phyloP scores from a whole-genome alignment of 1,139 yeast species.

The Meyerozyma athensensis region DNA sequence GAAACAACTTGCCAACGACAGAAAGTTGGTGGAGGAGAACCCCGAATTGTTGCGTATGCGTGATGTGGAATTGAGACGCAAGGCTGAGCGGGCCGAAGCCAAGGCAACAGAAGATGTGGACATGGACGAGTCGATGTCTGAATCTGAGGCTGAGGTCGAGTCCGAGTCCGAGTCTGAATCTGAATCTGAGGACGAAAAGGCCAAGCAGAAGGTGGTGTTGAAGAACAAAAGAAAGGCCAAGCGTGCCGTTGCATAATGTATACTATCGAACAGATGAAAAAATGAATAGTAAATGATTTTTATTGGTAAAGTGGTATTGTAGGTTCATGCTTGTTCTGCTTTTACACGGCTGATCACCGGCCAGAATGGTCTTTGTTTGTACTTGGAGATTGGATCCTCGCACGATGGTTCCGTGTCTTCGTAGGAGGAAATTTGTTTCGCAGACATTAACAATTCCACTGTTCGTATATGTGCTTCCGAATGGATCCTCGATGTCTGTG shows the following conservation, averaged over 20 bases:
- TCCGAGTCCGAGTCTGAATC: slow-evolving; percentile 41
- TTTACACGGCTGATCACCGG: slow-evolving; percentile 9
- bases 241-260: slow-evolving; percentile 3
- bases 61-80: slow-evolving; percentile 85
- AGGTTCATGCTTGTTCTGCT: not conserved
- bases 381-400: slow-evolving; percentile 1
- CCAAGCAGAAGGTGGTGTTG: slow-evolving; percentile 19
- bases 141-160: slow-evolving; percentile 32
- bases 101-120: slow-evolving; percentile 48
- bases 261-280: not conserved
- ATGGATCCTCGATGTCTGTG: slow-evolving; percentile 9
- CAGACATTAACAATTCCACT: slow-evolving; percentile 13
- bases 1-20: slow-evolving; percentile 77
- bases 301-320: too few species aligned
- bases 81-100: slow-evolving; percentile 66
- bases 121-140: slow-evolving; percentile 20
- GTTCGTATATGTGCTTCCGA: slow-evolving; percentile 11
- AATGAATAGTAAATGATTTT: slow-evolving; percentile 4
- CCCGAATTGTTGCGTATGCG: slow-evolving; percentile 88
- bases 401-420: not conserved
- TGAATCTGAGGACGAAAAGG: slow-evolving; percentile 25
- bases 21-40: slow-evolving; percentile 79
- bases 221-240: slow-evolving; percentile 30
- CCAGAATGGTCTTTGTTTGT: slow-evolving; percentile 13
- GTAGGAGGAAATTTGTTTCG: too few species aligned